Conservation (phyloP, 2,329 filamentous ascomycete genomes). For the Fusarium brachygibbosum region DNA sequence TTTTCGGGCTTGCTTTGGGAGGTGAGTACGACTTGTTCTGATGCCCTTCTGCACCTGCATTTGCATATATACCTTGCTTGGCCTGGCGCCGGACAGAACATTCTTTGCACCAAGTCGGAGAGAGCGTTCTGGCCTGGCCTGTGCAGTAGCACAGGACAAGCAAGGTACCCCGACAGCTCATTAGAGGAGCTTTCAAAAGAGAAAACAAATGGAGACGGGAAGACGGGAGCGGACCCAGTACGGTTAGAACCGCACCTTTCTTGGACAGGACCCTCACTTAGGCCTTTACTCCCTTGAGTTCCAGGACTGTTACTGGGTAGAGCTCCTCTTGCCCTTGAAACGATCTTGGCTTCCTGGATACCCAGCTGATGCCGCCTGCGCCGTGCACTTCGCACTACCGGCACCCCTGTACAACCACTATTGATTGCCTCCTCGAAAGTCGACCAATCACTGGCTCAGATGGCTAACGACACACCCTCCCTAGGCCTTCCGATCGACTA, state of each 20-base stretch:
- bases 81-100: background rate
- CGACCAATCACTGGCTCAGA: conserved; percentile 44
- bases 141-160: conserved; percentile 16
- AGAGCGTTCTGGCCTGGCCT: background rate
- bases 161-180: conserved; percentile 20
- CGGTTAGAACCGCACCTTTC: conserved; percentile 48
- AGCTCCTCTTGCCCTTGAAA: conserved; percentile 35
- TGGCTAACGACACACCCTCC: conserved; percentile 41
- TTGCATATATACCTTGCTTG: conserved; percentile 2
- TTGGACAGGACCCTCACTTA: conserved; percentile 31
- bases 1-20: conserved; percentile 21
- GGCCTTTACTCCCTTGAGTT: conserved; percentile 36
- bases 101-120: conserved; percentile 4
- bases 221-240: conserved; percentile 48
- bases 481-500: conserved; percentile 38
- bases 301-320: conserved; percentile 36
- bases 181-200: conserved; percentile 31
- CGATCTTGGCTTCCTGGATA: conserved; percentile 41
- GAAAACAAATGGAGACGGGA: conserved; percentile 48
- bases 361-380: conserved; percentile 48
- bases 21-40: conserved; percentile 34
- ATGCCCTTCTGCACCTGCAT: conserved; percentile 1
- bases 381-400: conserved; percentile 45
- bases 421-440: conserved; percentile 26
- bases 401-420: conserved; percentile 50